Conservation (phyloP, 163 green algal species). For the Chlamydomonas reinhardtii region DNA sequence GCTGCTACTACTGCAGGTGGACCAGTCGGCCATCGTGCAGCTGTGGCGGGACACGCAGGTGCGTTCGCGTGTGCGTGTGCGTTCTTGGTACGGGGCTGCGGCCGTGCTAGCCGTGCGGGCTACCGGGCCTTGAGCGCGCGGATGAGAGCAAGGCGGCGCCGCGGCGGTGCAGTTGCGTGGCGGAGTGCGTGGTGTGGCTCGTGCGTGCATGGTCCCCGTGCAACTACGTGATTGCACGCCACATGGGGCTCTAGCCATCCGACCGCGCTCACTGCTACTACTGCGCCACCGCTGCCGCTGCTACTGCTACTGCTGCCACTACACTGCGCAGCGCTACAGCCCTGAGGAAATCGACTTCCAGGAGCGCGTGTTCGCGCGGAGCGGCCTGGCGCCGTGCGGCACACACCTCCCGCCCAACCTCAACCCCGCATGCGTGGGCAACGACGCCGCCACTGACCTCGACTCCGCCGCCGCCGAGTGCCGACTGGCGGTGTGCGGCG, state of each 20-base stretch:
- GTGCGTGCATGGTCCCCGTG: no score
- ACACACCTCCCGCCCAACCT: constrained; percentile 65
- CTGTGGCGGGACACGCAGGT: constrained; percentile 10
- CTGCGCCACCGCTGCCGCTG: no score
- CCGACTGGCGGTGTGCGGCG: constrained; percentile 57
- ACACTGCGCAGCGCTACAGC: constrained; percentile 45
- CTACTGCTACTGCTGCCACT: no score
- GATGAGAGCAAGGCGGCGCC: no score
- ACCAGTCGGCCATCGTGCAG: background rate
- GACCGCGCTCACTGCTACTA: no score
- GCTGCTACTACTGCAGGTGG: background rate
- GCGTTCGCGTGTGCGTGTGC: background rate
- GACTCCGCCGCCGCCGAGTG: constrained; percentile 35
- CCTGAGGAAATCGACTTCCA: constrained; percentile 42
- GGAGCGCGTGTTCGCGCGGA: constrained; percentile 27
- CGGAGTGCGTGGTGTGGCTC: no score
- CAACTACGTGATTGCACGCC: no score
- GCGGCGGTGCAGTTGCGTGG: no score
- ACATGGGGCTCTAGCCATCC: no score
- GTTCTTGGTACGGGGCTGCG: no score
- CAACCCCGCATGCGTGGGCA: constrained; percentile 53
- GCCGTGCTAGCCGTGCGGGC: no score
- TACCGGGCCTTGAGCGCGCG: no score
- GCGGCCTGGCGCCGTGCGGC: constrained; percentile 49
- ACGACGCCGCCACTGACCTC: constrained; percentile 33